These are phyloP conservation scores for Verticillium zaregamsianum DNA, from an alignment of 2,329 filamentous ascomycete species.

Conservation along the genomic window DNA sequence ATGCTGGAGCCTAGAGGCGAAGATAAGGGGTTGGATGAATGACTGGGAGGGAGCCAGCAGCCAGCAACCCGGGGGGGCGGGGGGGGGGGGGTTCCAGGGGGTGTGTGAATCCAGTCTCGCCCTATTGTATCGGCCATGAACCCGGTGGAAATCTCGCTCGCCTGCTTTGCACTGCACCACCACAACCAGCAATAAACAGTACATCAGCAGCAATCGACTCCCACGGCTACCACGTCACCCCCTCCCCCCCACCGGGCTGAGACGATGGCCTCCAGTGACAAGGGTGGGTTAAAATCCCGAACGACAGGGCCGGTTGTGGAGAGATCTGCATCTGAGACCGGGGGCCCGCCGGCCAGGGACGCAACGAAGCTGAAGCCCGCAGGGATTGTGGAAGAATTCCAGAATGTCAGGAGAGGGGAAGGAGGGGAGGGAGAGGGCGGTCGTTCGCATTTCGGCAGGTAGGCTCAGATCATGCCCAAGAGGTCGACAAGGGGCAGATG, in stretches of 20 bases:
- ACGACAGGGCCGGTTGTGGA: conserved; percentile 3
- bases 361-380: neutral
- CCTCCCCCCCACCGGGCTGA: neutral
- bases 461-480: too few species aligned
- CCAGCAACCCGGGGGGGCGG: too few species aligned
- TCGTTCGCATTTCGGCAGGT: too few species aligned
- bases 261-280: neutral
- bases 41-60: neutral
- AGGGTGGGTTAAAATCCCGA: conserved; percentile 1
- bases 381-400: conserved; percentile 3
- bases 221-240: neutral
- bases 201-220: too few species aligned
- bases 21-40: neutral
- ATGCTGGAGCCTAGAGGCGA: neutral
- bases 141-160: neutral
- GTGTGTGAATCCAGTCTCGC: neutral
- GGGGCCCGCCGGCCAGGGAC: neutral
- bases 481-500: too few species aligned
- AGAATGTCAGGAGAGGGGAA: neutral
- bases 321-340: conserved; percentile 3
- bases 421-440: neutral
- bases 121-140: neutral
- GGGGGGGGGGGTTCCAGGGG: neutral
- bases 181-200: too few species aligned
- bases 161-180: neutral